Conservation (phyloP, 345 rosid genomes). For the Carallia brachiata region DNA sequence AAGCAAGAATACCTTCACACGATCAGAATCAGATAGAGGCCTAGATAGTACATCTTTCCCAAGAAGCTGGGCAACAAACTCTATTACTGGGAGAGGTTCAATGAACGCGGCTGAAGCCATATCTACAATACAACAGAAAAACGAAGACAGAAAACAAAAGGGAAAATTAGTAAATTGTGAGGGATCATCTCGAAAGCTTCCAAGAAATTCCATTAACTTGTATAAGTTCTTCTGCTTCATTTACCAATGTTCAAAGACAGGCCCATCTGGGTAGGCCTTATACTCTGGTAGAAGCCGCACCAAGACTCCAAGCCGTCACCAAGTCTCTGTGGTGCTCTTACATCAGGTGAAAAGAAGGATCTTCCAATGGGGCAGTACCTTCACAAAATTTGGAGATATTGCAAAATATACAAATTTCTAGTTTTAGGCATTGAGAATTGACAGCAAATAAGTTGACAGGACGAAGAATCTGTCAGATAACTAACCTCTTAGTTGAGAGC, state of each 20-base stretch:
- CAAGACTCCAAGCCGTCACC: conserved; percentile 98
- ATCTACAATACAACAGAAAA: conserved; percentile 38
- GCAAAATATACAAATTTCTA: conserved; percentile 2
- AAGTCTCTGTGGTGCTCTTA: conserved; percentile 69
- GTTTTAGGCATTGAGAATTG: background rate
- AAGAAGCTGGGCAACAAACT: conserved; percentile 89
- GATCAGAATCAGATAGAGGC: conserved; percentile 87
- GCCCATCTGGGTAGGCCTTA: conserved; percentile 99
- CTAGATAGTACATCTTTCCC: conserved; percentile 74
- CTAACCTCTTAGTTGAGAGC: conserved; percentile 71
- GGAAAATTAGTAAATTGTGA: background rate
- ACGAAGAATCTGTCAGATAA: background rate
- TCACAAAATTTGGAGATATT: conserved; percentile 6
- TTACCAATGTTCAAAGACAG: conserved; percentile 90
- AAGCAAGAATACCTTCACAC: conserved; percentile 63
- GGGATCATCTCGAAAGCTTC: conserved; percentile 3
- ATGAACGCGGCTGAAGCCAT: conserved; percentile 98
- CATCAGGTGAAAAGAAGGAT: conserved; percentile 88
- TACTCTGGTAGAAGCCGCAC: conserved; percentile 98
- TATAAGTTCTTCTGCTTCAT: conserved; percentile 5
- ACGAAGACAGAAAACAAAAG: background rate
- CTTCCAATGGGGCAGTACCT: conserved; percentile 86
- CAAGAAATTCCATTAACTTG: background rate
- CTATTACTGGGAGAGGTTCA: conserved; percentile 96
- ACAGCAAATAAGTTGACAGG: too few species aligned